These are phyloP conservation scores for Nitzschia sp. DNA, from an alignment of 108 stramenopile genomes.

Conservation along the genomic window DNA sequence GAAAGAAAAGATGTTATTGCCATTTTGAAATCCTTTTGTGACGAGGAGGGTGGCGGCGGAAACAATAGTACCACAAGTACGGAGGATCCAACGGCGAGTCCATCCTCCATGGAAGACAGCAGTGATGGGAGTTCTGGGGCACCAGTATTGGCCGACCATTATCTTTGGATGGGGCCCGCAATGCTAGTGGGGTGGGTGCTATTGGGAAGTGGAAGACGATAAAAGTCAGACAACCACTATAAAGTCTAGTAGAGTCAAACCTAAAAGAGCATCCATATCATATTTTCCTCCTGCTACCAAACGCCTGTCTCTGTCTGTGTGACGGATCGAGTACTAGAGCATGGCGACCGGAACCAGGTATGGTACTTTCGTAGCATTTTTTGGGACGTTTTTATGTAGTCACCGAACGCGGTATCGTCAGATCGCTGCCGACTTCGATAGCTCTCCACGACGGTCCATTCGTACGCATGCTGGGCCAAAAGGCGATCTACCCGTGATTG, in stretches of 20 bases:
- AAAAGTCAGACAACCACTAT: too few species aligned
- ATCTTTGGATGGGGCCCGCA: not conserved
- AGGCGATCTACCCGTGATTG: constrained; percentile 15
- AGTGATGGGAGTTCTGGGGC: too few species aligned
- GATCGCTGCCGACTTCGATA: not conserved
- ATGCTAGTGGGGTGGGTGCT: not conserved
- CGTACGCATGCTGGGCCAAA: constrained; percentile 33
- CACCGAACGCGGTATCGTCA: not conserved
- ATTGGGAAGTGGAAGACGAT: too few species aligned
- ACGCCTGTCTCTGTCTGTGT: too few species aligned
- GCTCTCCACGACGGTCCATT: constrained; percentile 26
- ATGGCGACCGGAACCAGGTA: constrained; percentile 10
- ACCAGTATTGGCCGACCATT: not conserved
- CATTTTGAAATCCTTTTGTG: constrained; percentile 8
- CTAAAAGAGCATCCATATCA: too few species aligned
- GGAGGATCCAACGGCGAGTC: not conserved
- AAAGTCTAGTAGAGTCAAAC: too few species aligned
- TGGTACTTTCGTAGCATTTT: constrained; percentile 3
- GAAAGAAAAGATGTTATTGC: not conserved
- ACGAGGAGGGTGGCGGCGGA: not conserved
- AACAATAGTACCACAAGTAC: too few species aligned
- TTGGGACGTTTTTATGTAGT: not conserved
- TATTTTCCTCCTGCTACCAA: too few species aligned
- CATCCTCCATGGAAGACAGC: not conserved
- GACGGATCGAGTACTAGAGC: too few species aligned